These are phyloP conservation scores for Parafenestella ontariensis DNA, from an alignment of 2,329 filamentous ascomycete genomes.

Conservation along the genomic window DNA sequence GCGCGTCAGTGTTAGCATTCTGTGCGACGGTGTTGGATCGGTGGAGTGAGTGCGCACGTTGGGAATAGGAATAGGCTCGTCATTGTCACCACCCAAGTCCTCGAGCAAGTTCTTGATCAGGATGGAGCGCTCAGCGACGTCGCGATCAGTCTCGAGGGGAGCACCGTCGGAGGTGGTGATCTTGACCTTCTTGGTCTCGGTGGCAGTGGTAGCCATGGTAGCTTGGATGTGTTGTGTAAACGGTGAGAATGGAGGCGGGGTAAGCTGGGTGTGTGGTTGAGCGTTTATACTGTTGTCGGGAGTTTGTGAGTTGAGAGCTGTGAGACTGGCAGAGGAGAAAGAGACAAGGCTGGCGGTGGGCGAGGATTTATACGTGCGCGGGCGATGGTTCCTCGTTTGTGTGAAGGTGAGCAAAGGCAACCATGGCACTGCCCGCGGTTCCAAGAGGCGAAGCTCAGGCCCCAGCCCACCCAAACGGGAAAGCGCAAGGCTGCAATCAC, in stretches of 20 bases:
- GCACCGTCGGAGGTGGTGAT: slow-evolving; percentile 56
- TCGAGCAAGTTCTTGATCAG: slow-evolving; percentile 99
- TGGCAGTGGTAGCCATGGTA: slow-evolving; percentile 33
- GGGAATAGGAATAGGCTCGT: slow-evolving; percentile 83
- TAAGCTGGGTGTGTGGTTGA: slow-evolving; percentile 21
- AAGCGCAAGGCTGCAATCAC: slow-evolving; percentile 34
- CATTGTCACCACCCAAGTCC: slow-evolving; percentile 73
- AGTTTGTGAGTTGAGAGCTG: background rate
- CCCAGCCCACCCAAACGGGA: slow-evolving; percentile 10
- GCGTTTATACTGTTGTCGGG: slow-evolving; percentile 1
- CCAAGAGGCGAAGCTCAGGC: slow-evolving; percentile 28
- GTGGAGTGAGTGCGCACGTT: slow-evolving; percentile 58
- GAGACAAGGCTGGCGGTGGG: slow-evolving; percentile 6
- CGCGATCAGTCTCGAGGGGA: slow-evolving; percentile 64
- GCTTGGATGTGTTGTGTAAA: slow-evolving; percentile 4
- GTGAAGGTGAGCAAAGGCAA: slow-evolving; percentile 19
- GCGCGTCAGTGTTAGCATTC: slow-evolving; percentile 35
- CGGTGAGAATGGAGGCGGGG: slow-evolving; percentile 21
- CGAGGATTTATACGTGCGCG: slow-evolving; percentile 19
- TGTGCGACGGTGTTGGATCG: background rate
- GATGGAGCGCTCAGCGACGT: slow-evolving; percentile 87
- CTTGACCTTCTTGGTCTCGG: slow-evolving; percentile 42
- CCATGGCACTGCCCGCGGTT: slow-evolving; percentile 11
- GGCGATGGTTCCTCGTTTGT: slow-evolving; percentile 11
- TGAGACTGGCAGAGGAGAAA: slow-evolving; percentile 4